These are phyloP conservation scores for Pulveroboletus sp. DNA, from an alignment of 768 basidiomycete species.

Conservation along the genomic window DNA sequence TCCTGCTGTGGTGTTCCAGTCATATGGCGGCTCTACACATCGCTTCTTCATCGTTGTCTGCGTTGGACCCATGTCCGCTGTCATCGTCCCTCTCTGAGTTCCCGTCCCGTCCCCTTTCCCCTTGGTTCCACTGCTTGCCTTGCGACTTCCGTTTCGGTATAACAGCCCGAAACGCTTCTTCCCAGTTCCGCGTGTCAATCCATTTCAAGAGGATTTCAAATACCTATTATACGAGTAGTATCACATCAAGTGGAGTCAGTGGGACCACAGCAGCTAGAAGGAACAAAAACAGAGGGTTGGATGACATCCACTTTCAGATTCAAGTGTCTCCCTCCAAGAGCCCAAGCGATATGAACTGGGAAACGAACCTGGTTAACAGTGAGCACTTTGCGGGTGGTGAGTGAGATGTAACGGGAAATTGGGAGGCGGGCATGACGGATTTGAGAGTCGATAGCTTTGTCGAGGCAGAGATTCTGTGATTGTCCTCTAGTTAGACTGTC, in stretches of 20 bases:
- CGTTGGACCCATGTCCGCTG: not conserved
- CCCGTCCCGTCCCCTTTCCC: conserved; percentile 6
- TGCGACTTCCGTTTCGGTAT: conserved; percentile 91
- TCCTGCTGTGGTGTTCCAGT: too few relatives aligned
- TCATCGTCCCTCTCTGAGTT: not conserved
- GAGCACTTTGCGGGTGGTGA: conserved; percentile 90
- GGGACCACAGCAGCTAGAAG: not conserved
- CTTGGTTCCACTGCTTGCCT: conserved; percentile 17
- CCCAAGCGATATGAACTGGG: not conserved
- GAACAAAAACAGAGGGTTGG: not conserved
- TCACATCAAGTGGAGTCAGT: conserved; percentile 2
- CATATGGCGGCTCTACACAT: too few relatives aligned
- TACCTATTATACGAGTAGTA: conserved; percentile 36
- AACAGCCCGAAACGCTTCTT: conserved; percentile 78
- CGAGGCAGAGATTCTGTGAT: conserved; percentile 76
- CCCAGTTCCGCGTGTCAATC: conserved; percentile 85
- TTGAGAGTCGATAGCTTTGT: conserved; percentile 72
- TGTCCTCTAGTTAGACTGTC: conserved; percentile 13
- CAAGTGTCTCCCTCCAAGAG: not conserved
- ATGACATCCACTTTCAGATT: not conserved
- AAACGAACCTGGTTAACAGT: conserved; percentile 83
- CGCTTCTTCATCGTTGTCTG: not conserved
- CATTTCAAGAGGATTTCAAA: conserved; percentile 90
- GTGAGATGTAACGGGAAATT: conserved; percentile 84
- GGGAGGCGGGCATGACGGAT: conserved; percentile 88